Evolutionary conservation across 805 yeast species (phyloP).

Genomic region (Grigorovia transvaalensis): DNA sequence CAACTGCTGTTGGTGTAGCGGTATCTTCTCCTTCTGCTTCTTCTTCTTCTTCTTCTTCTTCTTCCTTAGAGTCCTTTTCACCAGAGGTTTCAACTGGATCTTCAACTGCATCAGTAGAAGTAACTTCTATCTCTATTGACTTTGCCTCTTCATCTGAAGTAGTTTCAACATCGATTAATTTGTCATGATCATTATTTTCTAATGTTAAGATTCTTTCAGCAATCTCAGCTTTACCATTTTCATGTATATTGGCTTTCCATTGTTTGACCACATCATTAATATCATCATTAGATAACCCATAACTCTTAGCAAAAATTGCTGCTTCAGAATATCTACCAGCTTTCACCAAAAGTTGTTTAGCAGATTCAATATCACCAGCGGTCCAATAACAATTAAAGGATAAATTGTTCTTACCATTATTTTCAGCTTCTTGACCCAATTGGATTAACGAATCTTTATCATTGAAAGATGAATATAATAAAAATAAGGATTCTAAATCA

Average conservation of each 20-base stretch:
- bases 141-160: conserved; percentile 2
- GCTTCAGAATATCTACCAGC: conserved; percentile 78
- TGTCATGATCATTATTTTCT: conserved; percentile 21
- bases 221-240: conserved; percentile 43
- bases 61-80: conserved; percentile 1
- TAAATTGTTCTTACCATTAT: conserved; percentile 72
- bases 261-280: conserved; percentile 38
- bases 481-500: conserved; percentile 72
- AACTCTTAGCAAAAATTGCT: conserved; percentile 65
- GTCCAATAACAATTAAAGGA: conserved; percentile 92
- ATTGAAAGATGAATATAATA: conserved; percentile 75
- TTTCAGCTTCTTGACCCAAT: conserved; percentile 58
- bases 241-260: conserved; percentile 57
- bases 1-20: conserved; percentile 11
- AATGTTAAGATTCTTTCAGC: conserved; percentile 52
- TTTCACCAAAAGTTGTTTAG: conserved; percentile 53
- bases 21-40: conserved; percentile 4
- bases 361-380: conserved; percentile 56
- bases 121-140: conserved; percentile 5
- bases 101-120: not conserved
- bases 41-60: conserved; percentile 1
- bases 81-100: conserved; percentile 1
- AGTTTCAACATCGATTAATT: conserved; percentile 33
- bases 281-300: conserved; percentile 38
- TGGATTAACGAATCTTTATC: conserved; percentile 47